These are phyloP conservation scores for Geotrichum candidum DNA, from an alignment of 1,139 yeast species.

Conservation along the genomic window DNA sequence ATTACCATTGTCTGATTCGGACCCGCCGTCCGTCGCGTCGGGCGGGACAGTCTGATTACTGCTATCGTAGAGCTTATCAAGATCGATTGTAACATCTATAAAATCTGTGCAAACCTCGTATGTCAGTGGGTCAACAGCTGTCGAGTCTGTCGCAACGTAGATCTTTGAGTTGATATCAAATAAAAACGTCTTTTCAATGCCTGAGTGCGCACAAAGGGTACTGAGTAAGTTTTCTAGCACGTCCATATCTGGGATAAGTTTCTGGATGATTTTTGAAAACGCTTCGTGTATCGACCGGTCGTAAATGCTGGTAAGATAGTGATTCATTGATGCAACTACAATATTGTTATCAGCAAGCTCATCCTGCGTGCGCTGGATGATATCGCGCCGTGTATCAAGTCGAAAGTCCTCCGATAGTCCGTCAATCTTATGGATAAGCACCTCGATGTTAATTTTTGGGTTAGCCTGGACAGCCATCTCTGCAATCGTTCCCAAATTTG, in stretches of 20 bases:
- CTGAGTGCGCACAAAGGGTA: conserved; percentile 79
- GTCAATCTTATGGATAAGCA: conserved; percentile 89
- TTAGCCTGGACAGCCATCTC: conserved; percentile 83
- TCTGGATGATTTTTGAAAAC: conserved; percentile 85
- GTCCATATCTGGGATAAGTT: conserved; percentile 82
- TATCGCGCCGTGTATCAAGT: conserved; percentile 90
- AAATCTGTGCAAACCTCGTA: conserved; percentile 97
- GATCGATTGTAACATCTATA: conserved; percentile 86
- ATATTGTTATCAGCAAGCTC: conserved; percentile 83
- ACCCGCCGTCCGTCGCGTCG: background rate
- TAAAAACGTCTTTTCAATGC: conserved; percentile 85
- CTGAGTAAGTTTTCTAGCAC: conserved; percentile 84
- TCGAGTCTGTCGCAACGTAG: conserved; percentile 91
- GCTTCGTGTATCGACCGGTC: conserved; percentile 97
- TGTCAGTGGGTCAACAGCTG: conserved; percentile 91
- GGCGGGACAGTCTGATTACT: background rate
- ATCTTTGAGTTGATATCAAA: conserved; percentile 92
- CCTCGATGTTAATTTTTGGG: conserved; percentile 83
- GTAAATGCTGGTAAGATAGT: conserved; percentile 85
- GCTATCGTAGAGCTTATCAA: conserved; percentile 44
- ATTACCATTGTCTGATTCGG: background rate
- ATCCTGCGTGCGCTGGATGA: conserved; percentile 92
- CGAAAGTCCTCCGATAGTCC: conserved; percentile 92
- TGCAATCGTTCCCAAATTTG: conserved; percentile 81
- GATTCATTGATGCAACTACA: conserved; percentile 69